phyloP scores from a whole-genome alignment of 768 basidiomycete genomes.

The Filobasidium wieringae region DNA sequence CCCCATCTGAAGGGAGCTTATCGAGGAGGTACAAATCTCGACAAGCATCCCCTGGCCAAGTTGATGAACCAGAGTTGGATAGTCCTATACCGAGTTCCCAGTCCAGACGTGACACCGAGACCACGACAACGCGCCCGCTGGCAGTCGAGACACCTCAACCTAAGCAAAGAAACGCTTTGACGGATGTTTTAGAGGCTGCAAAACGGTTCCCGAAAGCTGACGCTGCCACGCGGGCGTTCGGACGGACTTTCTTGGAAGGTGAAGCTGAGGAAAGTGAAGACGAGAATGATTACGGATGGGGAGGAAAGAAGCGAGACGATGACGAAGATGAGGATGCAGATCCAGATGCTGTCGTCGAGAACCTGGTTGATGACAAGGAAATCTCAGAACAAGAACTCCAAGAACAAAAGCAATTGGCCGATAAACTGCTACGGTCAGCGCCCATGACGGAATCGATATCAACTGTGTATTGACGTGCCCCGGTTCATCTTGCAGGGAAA shows the following conservation, averaged over 20 bases:
- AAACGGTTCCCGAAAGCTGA: not conserved
- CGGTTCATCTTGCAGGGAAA: not conserved
- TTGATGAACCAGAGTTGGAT: not conserved
- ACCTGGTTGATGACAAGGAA: not conserved
- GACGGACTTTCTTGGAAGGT: not conserved
- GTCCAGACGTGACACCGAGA: not conserved
- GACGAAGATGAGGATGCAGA: not conserved
- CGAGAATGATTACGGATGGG: not conserved
- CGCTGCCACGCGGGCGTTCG: not conserved
- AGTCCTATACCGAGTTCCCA: not conserved
- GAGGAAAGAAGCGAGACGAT: not conserved
- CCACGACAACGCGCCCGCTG: not conserved
- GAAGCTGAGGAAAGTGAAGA: not conserved
- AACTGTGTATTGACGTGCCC: not conserved
- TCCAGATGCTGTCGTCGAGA: not conserved
- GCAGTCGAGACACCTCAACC: not conserved
- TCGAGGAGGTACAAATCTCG: not conserved
- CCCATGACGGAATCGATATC: not conserved
- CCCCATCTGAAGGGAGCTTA: not conserved
- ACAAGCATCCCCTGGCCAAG: not conserved
- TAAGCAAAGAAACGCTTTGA: not conserved
- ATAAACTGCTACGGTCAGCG: not conserved
- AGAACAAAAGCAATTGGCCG: not conserved
- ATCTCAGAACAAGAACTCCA: not conserved
- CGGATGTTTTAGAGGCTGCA: not conserved